Conservation (phyloP, 345 rosid species). For the Hibiscus mutabilis region DNA sequence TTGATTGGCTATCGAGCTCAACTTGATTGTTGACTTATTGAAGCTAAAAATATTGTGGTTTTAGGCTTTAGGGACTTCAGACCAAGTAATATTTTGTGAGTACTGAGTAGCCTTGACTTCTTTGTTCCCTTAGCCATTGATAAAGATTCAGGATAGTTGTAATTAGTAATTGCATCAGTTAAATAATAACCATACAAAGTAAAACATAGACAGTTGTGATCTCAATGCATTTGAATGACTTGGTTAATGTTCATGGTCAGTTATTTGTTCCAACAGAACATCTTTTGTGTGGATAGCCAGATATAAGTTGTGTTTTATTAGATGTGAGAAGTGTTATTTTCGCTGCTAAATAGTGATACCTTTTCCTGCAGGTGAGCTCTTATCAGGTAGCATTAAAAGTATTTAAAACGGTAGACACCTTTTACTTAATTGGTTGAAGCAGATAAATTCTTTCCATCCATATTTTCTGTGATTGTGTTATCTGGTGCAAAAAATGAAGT, state of each 20-base stretch:
- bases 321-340: not conserved
- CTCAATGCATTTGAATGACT: not conserved
- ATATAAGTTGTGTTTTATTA: not conserved
- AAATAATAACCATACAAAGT: not conserved
- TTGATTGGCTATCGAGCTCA: not conserved
- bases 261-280: not conserved
- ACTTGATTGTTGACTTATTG: not conserved
- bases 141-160: not conserved
- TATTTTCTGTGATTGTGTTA: not conserved
- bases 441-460: not conserved
- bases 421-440: not conserved
- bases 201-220: not conserved
- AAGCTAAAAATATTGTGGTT: not conserved
- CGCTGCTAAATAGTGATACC: not conserved
- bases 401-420: no score
- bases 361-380: not conserved
- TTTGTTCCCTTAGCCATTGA: not conserved
- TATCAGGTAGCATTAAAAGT: not conserved
- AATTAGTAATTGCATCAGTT: not conserved
- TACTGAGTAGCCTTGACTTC: not conserved
- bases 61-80: not conserved
- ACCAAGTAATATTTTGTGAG: not conserved
- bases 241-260: not conserved
- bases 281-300: not conserved
- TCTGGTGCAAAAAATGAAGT: constrained; percentile 24